Percentiles rank a stretch among this genome's conserved stretches.
Conservation (phyloP, 345 rosid genomes). For the Cochlearia excelsa region DNA sequence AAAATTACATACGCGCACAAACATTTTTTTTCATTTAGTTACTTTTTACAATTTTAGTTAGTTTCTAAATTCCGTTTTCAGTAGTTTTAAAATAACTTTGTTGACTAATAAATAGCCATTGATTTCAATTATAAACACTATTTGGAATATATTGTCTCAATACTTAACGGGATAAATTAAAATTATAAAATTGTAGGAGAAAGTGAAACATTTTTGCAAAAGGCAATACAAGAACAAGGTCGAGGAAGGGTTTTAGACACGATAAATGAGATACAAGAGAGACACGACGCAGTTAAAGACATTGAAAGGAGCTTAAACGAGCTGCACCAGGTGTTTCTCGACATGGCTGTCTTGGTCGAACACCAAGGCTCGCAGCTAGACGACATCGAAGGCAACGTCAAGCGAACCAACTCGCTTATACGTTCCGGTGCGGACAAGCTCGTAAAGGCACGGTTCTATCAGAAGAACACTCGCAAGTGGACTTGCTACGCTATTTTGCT, state of each 20-base stretch:
- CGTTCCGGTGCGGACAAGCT: constrained; percentile 49
- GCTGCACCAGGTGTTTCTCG: constrained; percentile 81
- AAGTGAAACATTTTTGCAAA: constrained; percentile 82
- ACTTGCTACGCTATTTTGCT: constrained; percentile 61
- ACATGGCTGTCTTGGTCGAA: constrained; percentile 71
- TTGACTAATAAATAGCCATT: too few species aligned
- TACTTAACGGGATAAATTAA: background rate
- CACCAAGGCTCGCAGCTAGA: constrained; percentile 70
- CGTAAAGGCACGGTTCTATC: constrained; percentile 51
- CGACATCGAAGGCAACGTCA: constrained; percentile 67
- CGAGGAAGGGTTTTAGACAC: constrained; percentile 73
- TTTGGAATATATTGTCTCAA: too few species aligned
- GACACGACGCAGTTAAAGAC: constrained; percentile 84
- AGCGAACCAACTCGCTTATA: constrained; percentile 60
- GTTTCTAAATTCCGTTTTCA: too few species aligned
- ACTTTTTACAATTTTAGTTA: too few species aligned
- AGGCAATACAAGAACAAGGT: constrained; percentile 89
- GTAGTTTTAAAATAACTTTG: too few species aligned
- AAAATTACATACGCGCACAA: too few species aligned
- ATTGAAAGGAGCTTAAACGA: constrained; percentile 71
- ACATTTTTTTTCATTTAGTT: too few species aligned
- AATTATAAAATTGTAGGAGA: constrained; percentile 49
- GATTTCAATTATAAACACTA: too few species aligned
- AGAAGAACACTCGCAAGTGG: constrained; percentile 83
- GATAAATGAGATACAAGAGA: constrained; percentile 72